These are phyloP conservation scores for Paspalum notatum DNA, from an alignment of 176 grass and related monocot species.

Conservation along the genomic window DNA sequence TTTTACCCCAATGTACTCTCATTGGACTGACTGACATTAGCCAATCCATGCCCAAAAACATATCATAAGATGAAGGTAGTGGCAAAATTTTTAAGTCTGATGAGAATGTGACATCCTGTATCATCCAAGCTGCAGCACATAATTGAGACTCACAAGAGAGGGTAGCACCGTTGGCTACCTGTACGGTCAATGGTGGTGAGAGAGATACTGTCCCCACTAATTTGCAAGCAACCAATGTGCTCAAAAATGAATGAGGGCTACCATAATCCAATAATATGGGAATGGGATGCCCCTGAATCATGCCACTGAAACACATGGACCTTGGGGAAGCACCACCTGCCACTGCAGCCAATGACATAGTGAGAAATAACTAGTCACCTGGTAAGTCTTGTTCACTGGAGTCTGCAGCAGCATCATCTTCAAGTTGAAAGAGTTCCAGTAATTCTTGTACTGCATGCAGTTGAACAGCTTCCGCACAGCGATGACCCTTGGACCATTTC, in stretches of 20 bases:
- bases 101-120: too few relatives aligned
- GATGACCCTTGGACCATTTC: neutral
- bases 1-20: too few relatives aligned
- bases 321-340: accelerated
- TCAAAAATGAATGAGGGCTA: neutral
- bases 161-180: neutral
- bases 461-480: accelerated
- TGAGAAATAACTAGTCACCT: too few relatives aligned
- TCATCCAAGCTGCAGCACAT: too few relatives aligned
- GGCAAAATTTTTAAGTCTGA: too few relatives aligned
- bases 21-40: too few relatives aligned
- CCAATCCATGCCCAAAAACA: too few relatives aligned
- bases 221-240: too few relatives aligned
- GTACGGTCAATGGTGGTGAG: accelerated
- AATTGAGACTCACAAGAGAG: too few relatives aligned
- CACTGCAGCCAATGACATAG: neutral
- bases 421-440: neutral
- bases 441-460: neutral
- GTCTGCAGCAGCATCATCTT: too few relatives aligned
- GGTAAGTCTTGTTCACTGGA: too few relatives aligned
- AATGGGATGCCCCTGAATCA: accelerated
- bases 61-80: too few relatives aligned
- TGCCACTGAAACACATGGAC: accelerated
- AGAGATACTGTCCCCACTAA: neutral
- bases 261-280: neutral